Evolutionary conservation across 257 asterid species (phyloP), one percentile per base, ranked within the genome.

Genomic region (Solanum rostratum): DNA sequence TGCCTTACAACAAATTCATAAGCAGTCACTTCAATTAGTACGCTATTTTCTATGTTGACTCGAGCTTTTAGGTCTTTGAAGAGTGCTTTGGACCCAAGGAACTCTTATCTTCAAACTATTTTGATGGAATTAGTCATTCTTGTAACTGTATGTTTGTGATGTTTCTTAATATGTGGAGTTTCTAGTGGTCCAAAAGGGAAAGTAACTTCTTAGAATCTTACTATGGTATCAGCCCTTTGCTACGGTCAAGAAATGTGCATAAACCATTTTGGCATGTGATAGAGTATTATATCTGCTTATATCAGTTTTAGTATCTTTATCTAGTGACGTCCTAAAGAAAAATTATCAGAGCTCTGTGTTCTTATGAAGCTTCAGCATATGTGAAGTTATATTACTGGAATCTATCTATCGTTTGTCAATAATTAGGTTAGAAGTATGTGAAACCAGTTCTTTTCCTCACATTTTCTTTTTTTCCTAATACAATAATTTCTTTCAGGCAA

Each of bases 1-100:
- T 90, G 98, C 99, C 86, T 90, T 96, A 86, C 98, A 95, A 88
- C 98, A 98, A 20, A 93, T 96, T 88, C 98, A 96, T 88, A 96
- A 93, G 85, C 99, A 96, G 85, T 94, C 99, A 65, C 94, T 93
- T 87, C 99, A 92, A 79, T 80, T 96, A 90, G 98, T 95, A 95
- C 81, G 89, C 88, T 53, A 57, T 82, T 88, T 49, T 78, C 29
- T 84, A 73, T 24, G 81, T 84, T 65, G 30, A 24, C 30, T 70
- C 59, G 13, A 29, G 33, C 10, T 83, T 68, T 49, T 78, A 27
- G 19, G 29, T 78, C 41, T 50, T 78, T 27, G 19, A 49, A 50
- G 63, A 27, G 82, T 7, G 27, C 46, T 54, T 50, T 78, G 29
- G 63, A 78, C 63, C 63, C 82, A 43, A 46, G 49, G 2, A 30